phyloP scores from a whole-genome alignment of 108 stramenopile genomes.

The Bacterosira constricta region DNA sequence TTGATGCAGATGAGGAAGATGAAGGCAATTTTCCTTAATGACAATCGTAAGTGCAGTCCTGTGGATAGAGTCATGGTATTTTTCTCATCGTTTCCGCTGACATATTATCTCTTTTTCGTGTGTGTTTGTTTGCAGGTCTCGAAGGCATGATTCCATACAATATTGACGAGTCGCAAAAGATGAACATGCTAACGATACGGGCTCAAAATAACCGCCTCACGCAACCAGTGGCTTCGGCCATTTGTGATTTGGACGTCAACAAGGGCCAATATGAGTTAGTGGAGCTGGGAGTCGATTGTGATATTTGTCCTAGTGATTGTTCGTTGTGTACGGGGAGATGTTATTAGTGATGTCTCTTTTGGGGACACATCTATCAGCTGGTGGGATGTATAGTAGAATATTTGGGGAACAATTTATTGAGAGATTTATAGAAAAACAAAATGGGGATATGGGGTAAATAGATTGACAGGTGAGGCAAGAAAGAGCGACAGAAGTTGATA shows the following conservation, averaged over 20 bases:
- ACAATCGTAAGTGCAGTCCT: slow-evolving; percentile 41
- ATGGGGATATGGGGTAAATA: too few relatives aligned
- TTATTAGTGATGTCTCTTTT: slow-evolving; percentile 31
- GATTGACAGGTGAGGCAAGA: too few relatives aligned
- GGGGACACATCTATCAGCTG: too few relatives aligned
- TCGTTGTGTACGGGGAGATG: slow-evolving; percentile 34
- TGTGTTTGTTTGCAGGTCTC: slow-evolving; percentile 8
- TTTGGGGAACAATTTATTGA: too few relatives aligned
- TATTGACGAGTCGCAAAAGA: slow-evolving; percentile 25
- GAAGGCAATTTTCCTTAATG: slow-evolving; percentile 45
- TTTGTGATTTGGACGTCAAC: slow-evolving; percentile 45
- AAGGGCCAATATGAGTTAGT: slow-evolving; percentile 41
- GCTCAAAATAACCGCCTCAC: slow-evolving; percentile 53
- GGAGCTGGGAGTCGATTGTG: slow-evolving; percentile 47
- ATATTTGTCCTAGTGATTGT: slow-evolving; percentile 39
- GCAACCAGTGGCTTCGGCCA: slow-evolving; percentile 26
- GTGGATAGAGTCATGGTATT: too few relatives aligned
- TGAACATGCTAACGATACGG: slow-evolving; percentile 47
- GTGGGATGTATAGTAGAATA: too few relatives aligned
- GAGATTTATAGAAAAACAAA: too few relatives aligned
- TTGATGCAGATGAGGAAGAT: slow-evolving; percentile 49
- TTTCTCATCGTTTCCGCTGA: neutral
- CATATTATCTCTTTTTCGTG: neutral
- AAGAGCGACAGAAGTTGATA: too few relatives aligned
- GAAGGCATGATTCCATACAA: slow-evolving; percentile 37